Conservation (phyloP, 106 monocot species). For the Dendrobium huoshanense region DNA sequence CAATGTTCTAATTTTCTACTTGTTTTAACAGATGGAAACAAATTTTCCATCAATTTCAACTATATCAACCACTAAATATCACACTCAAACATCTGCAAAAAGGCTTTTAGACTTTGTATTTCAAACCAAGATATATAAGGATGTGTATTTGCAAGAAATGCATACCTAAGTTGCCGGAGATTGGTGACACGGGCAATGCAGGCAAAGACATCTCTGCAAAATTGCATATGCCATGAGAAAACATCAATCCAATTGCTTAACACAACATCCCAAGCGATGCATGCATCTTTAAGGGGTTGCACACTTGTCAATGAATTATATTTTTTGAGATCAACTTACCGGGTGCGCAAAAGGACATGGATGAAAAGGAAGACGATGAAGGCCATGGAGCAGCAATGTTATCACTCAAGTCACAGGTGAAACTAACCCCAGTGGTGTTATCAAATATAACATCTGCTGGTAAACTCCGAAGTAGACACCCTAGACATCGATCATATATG, state of each 20-base stretch:
- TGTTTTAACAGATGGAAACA: neutral
- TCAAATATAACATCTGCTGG: constrained; percentile 87
- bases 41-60: neutral
- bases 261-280: neutral
- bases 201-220: constrained; percentile 93
- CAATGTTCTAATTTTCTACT: neutral
- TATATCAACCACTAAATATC: neutral
- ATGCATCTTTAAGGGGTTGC: neutral
- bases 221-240: neutral
- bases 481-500: constrained; percentile 30
- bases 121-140: neutral
- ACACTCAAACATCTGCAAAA: neutral
- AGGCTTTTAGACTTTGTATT: neutral
- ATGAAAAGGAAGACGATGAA: constrained; percentile 85
- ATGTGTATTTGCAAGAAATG: neutral
- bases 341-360: constrained; percentile 91
- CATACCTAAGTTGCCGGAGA: constrained; percentile 52
- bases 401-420: constrained; percentile 95
- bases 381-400: constrained; percentile 99
- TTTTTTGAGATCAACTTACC: constrained; percentile 27
- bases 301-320: neutral
- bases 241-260: neutral
- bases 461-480: constrained; percentile 90
- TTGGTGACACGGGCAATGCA: constrained; percentile 54
- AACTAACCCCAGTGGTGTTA: constrained; percentile 82